phyloP scores from a whole-genome alignment of 495 filamentous ascomycete genomes.

The Paragyromitra xinjiangensis region DNA sequence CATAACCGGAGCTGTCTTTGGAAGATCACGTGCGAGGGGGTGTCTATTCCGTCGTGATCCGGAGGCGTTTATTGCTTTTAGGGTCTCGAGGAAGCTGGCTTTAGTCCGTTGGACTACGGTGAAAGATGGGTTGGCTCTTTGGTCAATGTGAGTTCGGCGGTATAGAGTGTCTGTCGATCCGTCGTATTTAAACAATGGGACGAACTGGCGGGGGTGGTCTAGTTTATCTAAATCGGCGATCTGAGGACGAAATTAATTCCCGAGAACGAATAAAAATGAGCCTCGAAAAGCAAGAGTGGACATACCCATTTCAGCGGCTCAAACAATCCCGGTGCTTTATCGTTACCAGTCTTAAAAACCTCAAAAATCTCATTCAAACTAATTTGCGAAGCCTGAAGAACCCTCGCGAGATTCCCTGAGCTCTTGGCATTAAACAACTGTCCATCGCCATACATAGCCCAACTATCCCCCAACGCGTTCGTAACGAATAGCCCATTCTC shows the following conservation, averaged over 20 bases:
- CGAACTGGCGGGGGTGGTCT: not conserved
- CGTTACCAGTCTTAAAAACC: not conserved
- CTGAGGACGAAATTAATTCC: not conserved
- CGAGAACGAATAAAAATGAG: not conserved
- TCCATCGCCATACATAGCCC: conserved; percentile 27
- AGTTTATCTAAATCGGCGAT: not conserved
- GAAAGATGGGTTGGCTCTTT: not conserved
- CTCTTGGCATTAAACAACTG: not conserved
- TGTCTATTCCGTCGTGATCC: not conserved
- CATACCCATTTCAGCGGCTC: not conserved
- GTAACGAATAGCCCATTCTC: conserved; percentile 15
- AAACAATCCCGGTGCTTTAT: not conserved
- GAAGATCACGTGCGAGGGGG: not conserved
- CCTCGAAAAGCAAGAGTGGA: not conserved
- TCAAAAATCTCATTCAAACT: not conserved
- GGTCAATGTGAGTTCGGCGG: not conserved
- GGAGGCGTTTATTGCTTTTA: not conserved
- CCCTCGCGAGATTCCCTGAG: not conserved
- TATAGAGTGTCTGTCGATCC: not conserved
- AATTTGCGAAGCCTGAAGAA: not conserved
- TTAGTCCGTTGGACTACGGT: not conserved
- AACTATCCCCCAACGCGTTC: conserved; percentile 13
- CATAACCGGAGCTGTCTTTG: not conserved
- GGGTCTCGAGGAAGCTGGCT: not conserved
- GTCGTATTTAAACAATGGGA: not conserved